A percentile compares a stretch with the other conserved stretches of the same genome.
These are phyloP conservation scores for Scleroderma citrinum DNA, from an alignment of 768 basidiomycete species.

Conservation along the genomic window DNA sequence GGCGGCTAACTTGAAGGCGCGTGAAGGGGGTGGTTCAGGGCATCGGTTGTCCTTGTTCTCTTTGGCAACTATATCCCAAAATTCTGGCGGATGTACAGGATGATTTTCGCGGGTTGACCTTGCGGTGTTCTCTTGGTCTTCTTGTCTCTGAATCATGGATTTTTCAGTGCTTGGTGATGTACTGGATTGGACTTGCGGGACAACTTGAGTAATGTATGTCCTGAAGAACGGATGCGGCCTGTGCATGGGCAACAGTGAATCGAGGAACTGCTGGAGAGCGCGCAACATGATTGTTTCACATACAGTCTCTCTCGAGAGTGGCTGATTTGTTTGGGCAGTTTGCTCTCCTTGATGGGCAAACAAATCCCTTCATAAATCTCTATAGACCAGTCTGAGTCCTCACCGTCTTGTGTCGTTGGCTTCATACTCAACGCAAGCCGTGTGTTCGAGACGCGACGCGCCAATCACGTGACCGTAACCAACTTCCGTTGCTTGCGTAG, in stretches of 20 bases:
- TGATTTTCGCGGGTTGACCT: not conserved
- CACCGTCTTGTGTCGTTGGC: conserved; percentile 9
- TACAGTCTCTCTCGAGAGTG: not conserved
- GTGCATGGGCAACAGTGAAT: not conserved
- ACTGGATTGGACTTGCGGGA: not conserved
- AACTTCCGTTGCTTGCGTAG: not conserved
- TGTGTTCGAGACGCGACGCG: no score
- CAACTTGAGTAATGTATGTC: conserved; percentile 7
- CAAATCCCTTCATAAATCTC: conserved; percentile 24
- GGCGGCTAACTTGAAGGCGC: not conserved
- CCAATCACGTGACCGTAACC: not conserved
- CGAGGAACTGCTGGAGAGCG: conserved; percentile 7
- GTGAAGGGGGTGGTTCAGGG: not conserved
- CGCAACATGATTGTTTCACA: conserved; percentile 7
- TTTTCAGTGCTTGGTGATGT: not conserved
- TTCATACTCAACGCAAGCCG: conserved; percentile 16
- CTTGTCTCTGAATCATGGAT: not conserved
- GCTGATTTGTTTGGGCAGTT: conserved; percentile 9
- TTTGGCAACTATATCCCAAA: not conserved
- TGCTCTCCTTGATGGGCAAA: conserved; percentile 10
- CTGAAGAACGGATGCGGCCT: conserved; percentile 18
- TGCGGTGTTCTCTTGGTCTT: not conserved
- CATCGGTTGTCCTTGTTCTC: not conserved
- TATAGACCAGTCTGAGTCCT: conserved; percentile 25
- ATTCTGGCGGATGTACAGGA: not conserved